phyloP scores from a whole-genome alignment of 1,284 basidiomycete species.

The Malassezia vespertilionis region DNA sequence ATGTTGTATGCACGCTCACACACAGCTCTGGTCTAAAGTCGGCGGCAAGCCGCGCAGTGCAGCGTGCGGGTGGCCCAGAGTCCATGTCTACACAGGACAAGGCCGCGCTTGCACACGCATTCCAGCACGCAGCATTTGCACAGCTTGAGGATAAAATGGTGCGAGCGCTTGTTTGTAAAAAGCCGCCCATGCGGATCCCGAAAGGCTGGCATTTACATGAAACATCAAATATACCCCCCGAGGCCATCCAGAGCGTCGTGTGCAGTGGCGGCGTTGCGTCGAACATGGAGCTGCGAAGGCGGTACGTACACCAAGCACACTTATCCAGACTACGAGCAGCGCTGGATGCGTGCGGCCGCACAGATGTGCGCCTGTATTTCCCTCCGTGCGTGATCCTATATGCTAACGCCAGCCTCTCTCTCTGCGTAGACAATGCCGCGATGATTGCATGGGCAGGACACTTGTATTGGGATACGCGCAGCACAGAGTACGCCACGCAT shows the following conservation, averaged over 20 bases:
- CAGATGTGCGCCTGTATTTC: slow-evolving; percentile 27
- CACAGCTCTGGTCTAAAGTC: slow-evolving; percentile 33
- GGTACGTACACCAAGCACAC: not conserved
- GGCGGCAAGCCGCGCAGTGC: slow-evolving; percentile 21
- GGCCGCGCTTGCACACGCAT: slow-evolving; percentile 22
- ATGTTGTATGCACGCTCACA: not conserved
- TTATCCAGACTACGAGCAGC: slow-evolving; percentile 12
- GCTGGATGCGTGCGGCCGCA: slow-evolving; percentile 18
- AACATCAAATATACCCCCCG: not conserved
- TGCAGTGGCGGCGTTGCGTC: slow-evolving; percentile 43
- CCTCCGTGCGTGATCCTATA: slow-evolving; percentile 23
- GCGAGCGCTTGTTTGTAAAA: slow-evolving; percentile 7
- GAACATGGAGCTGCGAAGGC: slow-evolving; percentile 28
- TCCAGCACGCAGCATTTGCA: slow-evolving; percentile 34
- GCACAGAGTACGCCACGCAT: slow-evolving; percentile 21
- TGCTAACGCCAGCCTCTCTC: slow-evolving; percentile 7
- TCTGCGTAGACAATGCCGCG: slow-evolving; percentile 44
- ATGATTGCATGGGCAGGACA: slow-evolving; percentile 44
- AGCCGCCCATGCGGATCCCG: not conserved
- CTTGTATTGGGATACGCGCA: slow-evolving; percentile 23
- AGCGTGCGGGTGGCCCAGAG: not conserved
- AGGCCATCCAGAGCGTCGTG: slow-evolving; percentile 27
- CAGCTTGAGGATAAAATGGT: slow-evolving; percentile 39
- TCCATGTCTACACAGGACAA: not conserved
- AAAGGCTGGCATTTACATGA: slow-evolving; percentile 16